Conservation (phyloP, 345 rosid species). For the Eucalyptus pauciflora region DNA sequence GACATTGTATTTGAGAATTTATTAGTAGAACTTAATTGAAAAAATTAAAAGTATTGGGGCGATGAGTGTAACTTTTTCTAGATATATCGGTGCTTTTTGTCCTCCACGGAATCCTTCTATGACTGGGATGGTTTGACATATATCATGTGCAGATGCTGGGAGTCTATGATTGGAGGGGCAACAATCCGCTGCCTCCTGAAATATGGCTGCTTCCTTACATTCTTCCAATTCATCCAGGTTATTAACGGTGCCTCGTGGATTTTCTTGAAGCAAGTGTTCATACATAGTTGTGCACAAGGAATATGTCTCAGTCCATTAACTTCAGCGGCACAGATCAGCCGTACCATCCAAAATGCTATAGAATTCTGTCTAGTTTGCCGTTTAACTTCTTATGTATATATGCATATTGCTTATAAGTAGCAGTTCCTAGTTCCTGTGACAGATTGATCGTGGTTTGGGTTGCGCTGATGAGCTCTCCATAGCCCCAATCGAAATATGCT, state of each 20-base stretch:
- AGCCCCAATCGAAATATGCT: background rate
- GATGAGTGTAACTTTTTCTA: background rate
- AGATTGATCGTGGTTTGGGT: too few species aligned
- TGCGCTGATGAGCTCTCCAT: background rate
- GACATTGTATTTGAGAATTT: too few species aligned
- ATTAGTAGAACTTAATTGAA: too few species aligned
- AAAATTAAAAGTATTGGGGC: too few species aligned
- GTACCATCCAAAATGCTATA: background rate
- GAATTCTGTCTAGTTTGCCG: background rate
- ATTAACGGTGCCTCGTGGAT: background rate
- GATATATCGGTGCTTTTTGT: background rate
- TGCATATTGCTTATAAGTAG: background rate
- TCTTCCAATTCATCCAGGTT: constrained; percentile 52
- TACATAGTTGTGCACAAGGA: background rate
- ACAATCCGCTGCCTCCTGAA: constrained; percentile 58
- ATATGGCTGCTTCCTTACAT: constrained; percentile 49
- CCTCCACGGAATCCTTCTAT: background rate
- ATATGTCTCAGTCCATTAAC: background rate
- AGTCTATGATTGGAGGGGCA: constrained; percentile 67
- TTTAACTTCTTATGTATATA: too few species aligned
- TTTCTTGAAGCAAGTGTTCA: background rate
- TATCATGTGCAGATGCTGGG: constrained; percentile 36
- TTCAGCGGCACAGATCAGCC: background rate
- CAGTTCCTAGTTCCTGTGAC: background rate
- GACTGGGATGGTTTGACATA: background rate